These are phyloP conservation scores for Didymellaceae sp. DNA, from an alignment of 2,329 filamentous ascomycete genomes.

Conservation along the genomic window DNA sequence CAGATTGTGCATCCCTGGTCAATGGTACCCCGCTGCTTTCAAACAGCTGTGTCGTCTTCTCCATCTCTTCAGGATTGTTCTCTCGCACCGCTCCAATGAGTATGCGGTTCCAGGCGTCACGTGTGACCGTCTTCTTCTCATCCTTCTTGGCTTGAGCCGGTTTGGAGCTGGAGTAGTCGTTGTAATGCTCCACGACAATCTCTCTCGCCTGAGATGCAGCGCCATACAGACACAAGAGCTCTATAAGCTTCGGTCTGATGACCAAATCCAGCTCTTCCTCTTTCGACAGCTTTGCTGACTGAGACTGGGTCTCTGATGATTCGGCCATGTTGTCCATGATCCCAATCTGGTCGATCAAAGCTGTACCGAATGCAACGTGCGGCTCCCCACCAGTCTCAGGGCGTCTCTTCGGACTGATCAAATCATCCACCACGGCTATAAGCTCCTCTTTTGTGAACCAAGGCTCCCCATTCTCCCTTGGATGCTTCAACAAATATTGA, in stretches of 20 bases:
- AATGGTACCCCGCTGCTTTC: conserved; percentile 50
- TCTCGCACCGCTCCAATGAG: conserved; percentile 69
- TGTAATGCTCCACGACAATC: conserved; percentile 23
- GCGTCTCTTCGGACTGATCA: conserved; percentile 29
- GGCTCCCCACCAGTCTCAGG: conserved; percentile 48
- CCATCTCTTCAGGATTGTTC: conserved; percentile 63
- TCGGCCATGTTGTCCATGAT: conserved; percentile 2
- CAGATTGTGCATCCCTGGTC: conserved; percentile 49
- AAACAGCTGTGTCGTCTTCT: conserved; percentile 62
- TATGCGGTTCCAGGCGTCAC: conserved; percentile 48
- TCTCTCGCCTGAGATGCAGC: conserved; percentile 35
- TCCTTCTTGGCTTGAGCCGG: too few species aligned
- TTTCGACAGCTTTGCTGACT: conserved; percentile 3
- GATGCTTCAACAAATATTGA: conserved; percentile 60
- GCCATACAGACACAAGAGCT: conserved; percentile 33
- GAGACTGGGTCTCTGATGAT: neutral
- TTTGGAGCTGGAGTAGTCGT: conserved; percentile 13
- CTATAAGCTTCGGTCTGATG: conserved; percentile 21
- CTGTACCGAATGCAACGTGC: conserved; percentile 50
- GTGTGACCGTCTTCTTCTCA: neutral
- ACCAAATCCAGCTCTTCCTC: conserved; percentile 8
- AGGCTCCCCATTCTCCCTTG: conserved; percentile 30
- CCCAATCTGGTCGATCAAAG: conserved; percentile 36
- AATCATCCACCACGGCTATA: conserved; percentile 14
- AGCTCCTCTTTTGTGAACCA: conserved; percentile 41